Percentiles rank a stretch among this genome's conserved stretches.
These are phyloP conservation scores for Diophrys sp. DNA, from an alignment of 73 alveolate species.

Conservation along the genomic window DNA sequence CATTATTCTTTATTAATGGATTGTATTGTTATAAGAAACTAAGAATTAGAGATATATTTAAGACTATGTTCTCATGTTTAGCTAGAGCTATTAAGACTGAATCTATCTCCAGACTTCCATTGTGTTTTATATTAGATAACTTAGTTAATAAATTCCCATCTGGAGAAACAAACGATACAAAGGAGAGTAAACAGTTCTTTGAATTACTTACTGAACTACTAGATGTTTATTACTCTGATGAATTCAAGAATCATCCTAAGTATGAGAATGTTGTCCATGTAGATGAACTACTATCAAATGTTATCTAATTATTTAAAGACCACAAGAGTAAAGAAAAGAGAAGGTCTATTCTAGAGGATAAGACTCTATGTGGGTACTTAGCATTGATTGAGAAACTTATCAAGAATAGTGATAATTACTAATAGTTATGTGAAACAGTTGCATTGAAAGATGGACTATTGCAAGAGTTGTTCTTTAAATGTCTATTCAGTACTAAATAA, in stretches of 20 bases:
- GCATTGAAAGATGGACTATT: slow-evolving; percentile 34
- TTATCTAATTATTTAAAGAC: slow-evolving; percentile 35
- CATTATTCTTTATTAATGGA: slow-evolving; percentile 6
- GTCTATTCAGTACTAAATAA: slow-evolving; percentile 36
- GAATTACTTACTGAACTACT: slow-evolving; percentile 45
- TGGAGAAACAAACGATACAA: background rate
- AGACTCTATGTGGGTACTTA: slow-evolving; percentile 16
- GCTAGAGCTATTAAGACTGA: background rate
- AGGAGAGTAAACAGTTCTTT: slow-evolving; percentile 40
- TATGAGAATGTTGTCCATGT: slow-evolving; percentile 35
- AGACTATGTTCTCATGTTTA: slow-evolving; percentile 4
- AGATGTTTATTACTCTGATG: slow-evolving; percentile 33
- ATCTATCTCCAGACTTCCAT: slow-evolving; percentile 9
- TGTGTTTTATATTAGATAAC: slow-evolving; percentile 1
- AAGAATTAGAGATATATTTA: slow-evolving; percentile 56
- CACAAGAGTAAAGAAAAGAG: slow-evolving; percentile 18
- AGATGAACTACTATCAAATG: slow-evolving; percentile 19
- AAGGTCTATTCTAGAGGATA: slow-evolving; percentile 8
- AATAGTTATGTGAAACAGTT: slow-evolving; percentile 13
- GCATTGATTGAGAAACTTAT: background rate
- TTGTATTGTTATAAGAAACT: background rate
- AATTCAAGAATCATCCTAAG: background rate
- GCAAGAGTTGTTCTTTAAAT: slow-evolving; percentile 44
- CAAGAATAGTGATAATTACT: background rate
- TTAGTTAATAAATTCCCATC: slow-evolving; percentile 12